Percentiles rank a stretch among this genome's conserved stretches.
phyloP scores from a whole-genome alignment of 176 grass and related monocot species.

The Avena insularis region DNA sequence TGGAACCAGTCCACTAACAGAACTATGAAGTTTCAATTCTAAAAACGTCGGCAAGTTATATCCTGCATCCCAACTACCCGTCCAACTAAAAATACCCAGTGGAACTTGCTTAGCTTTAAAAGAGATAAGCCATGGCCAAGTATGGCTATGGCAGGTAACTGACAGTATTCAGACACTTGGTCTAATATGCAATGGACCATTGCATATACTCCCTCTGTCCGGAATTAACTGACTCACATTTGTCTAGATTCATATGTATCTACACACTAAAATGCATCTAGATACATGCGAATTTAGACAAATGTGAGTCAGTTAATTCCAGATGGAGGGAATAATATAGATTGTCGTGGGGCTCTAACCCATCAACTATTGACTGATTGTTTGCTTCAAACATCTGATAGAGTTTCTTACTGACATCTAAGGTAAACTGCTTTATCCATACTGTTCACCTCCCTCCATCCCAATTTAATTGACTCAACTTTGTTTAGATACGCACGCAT shows the following conservation, averaged over 20 bases:
- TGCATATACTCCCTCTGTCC: no score
- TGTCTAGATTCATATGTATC: no score
- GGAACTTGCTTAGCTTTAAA: not conserved
- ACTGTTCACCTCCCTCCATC: not conserved
- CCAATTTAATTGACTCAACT: no score
- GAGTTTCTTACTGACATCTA: conserved; percentile 17
- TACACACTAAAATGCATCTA: no score
- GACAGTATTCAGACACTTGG: conserved; percentile 16
- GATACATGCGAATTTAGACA: no score
- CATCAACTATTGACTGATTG: not conserved
- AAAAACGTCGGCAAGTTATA: conserved; percentile 2
- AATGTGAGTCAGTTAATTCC: no score
- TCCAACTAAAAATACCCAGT: conserved; percentile 25
- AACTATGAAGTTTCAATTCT: conserved; percentile 11
- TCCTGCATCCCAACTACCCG: conserved; percentile 20
- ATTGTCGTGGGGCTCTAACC: not conserved
- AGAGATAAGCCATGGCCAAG: not conserved
- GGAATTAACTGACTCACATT: no score
- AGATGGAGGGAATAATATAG: not conserved
- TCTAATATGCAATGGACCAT: conserved; percentile 6
- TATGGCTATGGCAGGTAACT: conserved; percentile 24
- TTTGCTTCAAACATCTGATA: conserved; percentile 19
- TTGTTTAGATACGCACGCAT: no score
- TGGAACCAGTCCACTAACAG: not conserved
- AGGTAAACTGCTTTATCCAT: conserved; percentile 23